A percentile compares a stretch with the other conserved stretches of the same genome.
phyloP scores from a whole-genome alignment of 371 early-diverging fungal species.

The Rhizopus microsporus region DNA sequence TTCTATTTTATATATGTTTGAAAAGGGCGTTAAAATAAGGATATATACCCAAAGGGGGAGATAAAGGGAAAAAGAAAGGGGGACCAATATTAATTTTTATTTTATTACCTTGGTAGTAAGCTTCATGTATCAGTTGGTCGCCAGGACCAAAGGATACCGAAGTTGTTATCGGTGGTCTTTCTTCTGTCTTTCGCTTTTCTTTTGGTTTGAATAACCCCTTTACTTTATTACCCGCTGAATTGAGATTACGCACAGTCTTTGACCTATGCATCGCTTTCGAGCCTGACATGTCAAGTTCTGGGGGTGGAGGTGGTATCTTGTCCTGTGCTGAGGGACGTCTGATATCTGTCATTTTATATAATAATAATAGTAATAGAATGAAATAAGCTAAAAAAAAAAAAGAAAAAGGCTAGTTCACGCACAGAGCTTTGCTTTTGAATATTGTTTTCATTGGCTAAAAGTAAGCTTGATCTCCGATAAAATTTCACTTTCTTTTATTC shows the following conservation, averaged over 20 bases:
- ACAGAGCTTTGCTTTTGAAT: no score
- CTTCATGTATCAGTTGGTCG: conserved; percentile 6
- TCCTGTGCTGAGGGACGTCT: conserved; percentile 12
- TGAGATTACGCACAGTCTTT: conserved; percentile 34
- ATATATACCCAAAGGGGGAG: conserved; percentile 2
- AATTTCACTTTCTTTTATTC: no score
- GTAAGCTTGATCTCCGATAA: no score
- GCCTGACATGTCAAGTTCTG: conserved; percentile 14
- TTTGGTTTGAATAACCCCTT: conserved; percentile 27
- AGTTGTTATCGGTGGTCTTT: conserved; percentile 14
- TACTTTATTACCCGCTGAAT: conserved; percentile 30
- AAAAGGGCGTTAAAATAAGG: background rate
- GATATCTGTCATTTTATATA: background rate
- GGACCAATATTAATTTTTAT: conserved; percentile 8
- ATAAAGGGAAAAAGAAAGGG: conserved; percentile 9
- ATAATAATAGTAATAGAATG: background rate
- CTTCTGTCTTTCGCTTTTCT: conserved; percentile 11
- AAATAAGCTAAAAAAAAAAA: background rate
- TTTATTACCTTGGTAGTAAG: conserved; percentile 7
- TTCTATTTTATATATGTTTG: no score
- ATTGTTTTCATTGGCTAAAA: no score
- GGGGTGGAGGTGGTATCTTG: background rate
- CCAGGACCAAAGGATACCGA: conserved; percentile 28
- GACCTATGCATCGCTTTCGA: conserved; percentile 29
- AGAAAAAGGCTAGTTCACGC: background rate